Percentiles rank a stretch among this genome's conserved stretches.
Evolutionary conservation across 441 rosid species (phyloP).

Genomic region (Aquilaria agallochum): DNA sequence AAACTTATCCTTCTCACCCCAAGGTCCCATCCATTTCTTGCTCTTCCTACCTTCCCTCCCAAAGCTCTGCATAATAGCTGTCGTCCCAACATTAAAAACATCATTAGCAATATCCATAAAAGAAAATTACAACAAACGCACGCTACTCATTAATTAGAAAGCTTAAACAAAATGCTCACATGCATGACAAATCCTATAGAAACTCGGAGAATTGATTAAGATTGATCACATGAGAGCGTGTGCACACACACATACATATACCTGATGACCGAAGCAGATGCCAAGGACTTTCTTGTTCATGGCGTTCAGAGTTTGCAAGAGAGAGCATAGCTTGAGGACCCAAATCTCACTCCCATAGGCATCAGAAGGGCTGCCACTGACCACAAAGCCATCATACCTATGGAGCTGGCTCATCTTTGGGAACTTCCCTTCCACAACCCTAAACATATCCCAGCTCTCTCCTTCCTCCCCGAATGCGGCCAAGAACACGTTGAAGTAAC

Average conservation of each 20-base stretch:
- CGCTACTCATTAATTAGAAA: too few relatives aligned
- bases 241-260: slow-evolving; percentile 5
- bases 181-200: too few relatives aligned
- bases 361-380: slow-evolving; percentile 70
- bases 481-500: slow-evolving; percentile 68
- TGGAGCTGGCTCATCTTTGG: slow-evolving; percentile 48
- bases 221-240: too few relatives aligned
- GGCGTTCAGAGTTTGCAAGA: slow-evolving; percentile 43
- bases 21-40: slow-evolving; percentile 58
- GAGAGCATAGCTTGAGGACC: slow-evolving; percentile 57
- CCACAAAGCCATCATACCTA: slow-evolving; percentile 59
- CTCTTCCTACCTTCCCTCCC: slow-evolving; percentile 67
- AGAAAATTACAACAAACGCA: too few relatives aligned
- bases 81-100: background rate
- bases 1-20: slow-evolving; percentile 56
- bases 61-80: slow-evolving; percentile 61
- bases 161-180: too few relatives aligned
- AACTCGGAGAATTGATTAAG: too few relatives aligned
- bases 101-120: too few relatives aligned
- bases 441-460: slow-evolving; percentile 62
- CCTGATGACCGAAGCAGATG: slow-evolving; percentile 91
- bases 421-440: slow-evolving; percentile 68
- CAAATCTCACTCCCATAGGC: slow-evolving; percentile 65
- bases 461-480: slow-evolving; percentile 51
- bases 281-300: slow-evolving; percentile 72